Base-by-base conservation (phyloP, 306 rosid species). In the Geum urbanum region DNA sequence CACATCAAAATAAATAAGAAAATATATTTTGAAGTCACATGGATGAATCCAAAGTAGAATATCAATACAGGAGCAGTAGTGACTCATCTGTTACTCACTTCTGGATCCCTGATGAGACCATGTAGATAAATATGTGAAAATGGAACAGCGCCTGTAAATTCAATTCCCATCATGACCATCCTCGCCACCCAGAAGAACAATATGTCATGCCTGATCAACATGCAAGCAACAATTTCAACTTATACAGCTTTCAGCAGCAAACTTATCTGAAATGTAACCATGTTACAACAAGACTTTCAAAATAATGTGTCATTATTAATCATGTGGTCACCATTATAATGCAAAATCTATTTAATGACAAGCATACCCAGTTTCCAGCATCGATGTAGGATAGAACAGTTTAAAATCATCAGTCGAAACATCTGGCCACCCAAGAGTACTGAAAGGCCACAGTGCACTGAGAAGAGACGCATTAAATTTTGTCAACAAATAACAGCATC, bases 381-480 rank as follows among this genome's bases (percentile, higher is more conserved):
- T 75, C 77, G 98, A 84, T 64, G 98, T 92, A 51, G 98, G 97
- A 80, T 92, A 92, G 72, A 92, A 88, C 70, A 32, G 84, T 81
- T 87, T 86, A 76, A 86, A 90, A 80, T 92, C 98, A 76, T 90
- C 96, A 11, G 88, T 78, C 50, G 85, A 77, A 66, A 71, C 77
- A 76, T 90, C 88, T 60, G 98, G 98, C 98, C 98, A 92, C 69
- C 98, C 98, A 79, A 92, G 98, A 40, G 98, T 92, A 75, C 98
- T 92, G 77, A 90, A 92, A 44, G 98, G 98, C 98, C 98, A 92
- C 57, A 92, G 74, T 2, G 98, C 92, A 78, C 98, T 92, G 86
- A 81, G 60, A 80, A 67, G 66, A 55, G 45, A 5, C 41, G 45
- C 74, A 63, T 14, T 39, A 50, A 41, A 24, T 11, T 9, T 15